Base-by-base conservation (phyloP, 805 yeast genomes). In the Candida takata region DNA sequence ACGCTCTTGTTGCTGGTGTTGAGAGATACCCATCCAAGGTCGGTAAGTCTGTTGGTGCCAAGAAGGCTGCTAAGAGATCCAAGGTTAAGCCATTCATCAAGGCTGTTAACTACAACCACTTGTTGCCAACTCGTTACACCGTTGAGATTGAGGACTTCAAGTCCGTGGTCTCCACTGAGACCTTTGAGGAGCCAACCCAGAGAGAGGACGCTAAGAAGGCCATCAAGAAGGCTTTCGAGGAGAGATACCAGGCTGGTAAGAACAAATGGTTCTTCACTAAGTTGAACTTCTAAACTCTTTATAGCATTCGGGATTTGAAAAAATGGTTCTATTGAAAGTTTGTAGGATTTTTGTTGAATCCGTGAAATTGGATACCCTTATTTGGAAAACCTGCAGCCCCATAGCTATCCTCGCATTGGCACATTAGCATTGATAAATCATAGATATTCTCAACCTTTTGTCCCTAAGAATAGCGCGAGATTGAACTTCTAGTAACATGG, bases 231-330 rank as follows among this genome's bases (percentile, higher is more conserved):
- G 95, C 95, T 67, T 90, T 92, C 65, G 98, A 92, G 77, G 95
- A 90, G 77, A 86, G 87, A 80, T 95, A 90, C 79, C 94, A 84
- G 71, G 86, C 96, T 66, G 98, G 98, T 70, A 87, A 92, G 84
- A 90, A 90, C 88, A 88, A 87, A 77, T 92, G 98, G 98, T 92
- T 92, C 80, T 92, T 92, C 88, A 80, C 95, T 72, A 92, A 92
- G 77, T 82, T 85, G 68, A 79, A 82, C 74, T 85, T 85, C 75
- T 85, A 84, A 45, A 33, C 14, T 21, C 18, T 31, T 35, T 25
- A 25, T 42, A 35, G 41, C 43, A 43, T 41, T 18, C 8, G 4
- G 37, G 36, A 20, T 33, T 31, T 30, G 24, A 37, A 37, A 37
- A 24, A 32, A 15, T 20, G 28, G 33, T 30, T 30, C 26, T 35